A percentile compares a stretch with the other conserved stretches of the same genome.
phyloP scores from a whole-genome alignment of 1,284 basidiomycete species.

The Singerocomus rubriflavus region DNA sequence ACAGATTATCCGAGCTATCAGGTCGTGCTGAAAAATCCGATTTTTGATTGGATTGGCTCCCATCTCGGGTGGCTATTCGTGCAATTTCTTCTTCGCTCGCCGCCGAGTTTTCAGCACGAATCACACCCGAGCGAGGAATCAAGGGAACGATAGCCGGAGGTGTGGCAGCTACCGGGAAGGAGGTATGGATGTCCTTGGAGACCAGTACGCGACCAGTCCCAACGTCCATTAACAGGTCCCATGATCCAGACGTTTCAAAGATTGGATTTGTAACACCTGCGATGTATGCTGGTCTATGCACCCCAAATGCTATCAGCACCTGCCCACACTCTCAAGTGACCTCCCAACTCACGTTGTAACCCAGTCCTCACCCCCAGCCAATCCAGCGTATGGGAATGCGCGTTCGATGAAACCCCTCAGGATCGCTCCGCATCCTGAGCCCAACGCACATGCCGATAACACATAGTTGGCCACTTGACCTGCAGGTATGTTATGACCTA shows the following conservation, averaged over 20 bases:
- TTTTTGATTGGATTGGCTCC: slow-evolving; percentile 39
- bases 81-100: slow-evolving; percentile 63
- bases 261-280: slow-evolving; percentile 97
- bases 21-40: slow-evolving; percentile 52
- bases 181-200: slow-evolving; percentile 74
- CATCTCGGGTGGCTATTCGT: slow-evolving; percentile 38
- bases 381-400: slow-evolving; percentile 91
- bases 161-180: slow-evolving; percentile 48
- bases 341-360: slow-evolving; percentile 68
- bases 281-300: slow-evolving; percentile 78
- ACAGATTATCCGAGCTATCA: slow-evolving; percentile 76
- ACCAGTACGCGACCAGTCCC: slow-evolving; percentile 83
- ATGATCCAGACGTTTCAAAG: slow-evolving; percentile 81
- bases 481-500: slow-evolving; percentile 85
- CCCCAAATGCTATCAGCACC: slow-evolving; percentile 10
- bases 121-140: slow-evolving; percentile 51
- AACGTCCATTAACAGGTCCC: slow-evolving; percentile 93
- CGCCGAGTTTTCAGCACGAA: slow-evolving; percentile 59
- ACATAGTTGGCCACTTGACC: slow-evolving; percentile 88
- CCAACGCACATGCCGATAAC: slow-evolving; percentile 89
- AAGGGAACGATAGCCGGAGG: slow-evolving; percentile 43
- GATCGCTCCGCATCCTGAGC: slow-evolving; percentile 84
- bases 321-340: neutral
- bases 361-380: slow-evolving; percentile 87
- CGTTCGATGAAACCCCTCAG: slow-evolving; percentile 83